Percentiles rank a stretch among this genome's conserved stretches.
Evolutionary conservation across 2,329 filamentous ascomycete species (phyloP).

Genomic region (Pseudogymnoascus sp.): DNA sequence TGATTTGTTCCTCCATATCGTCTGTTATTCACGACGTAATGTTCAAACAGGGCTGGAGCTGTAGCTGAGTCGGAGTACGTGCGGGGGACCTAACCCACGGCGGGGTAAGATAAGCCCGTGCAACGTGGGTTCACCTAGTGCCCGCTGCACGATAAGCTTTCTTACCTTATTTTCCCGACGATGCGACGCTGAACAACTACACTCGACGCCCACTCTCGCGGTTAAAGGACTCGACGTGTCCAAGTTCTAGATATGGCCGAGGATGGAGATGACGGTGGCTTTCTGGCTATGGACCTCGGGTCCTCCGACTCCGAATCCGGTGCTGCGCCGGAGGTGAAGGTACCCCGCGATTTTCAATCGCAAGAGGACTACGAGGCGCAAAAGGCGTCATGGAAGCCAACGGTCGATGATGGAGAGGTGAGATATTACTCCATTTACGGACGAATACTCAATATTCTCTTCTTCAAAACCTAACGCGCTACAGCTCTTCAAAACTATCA

Average conservation of each 20-base stretch:
- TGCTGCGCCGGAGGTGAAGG: constrained; percentile 15
- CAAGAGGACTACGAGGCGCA: constrained; percentile 24
- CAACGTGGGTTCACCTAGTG: constrained; percentile 4
- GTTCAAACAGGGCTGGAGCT: not conserved
- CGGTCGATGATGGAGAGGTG: constrained; percentile 26
- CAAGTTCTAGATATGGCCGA: not conserved
- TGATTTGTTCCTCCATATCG: constrained; percentile 69
- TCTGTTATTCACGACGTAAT: constrained; percentile 1
- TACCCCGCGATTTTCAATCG: constrained; percentile 28
- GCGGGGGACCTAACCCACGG: not conserved
- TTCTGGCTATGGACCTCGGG: constrained; percentile 37
- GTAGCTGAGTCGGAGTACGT: not conserved
- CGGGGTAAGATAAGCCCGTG: not conserved
- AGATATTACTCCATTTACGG: not conserved
- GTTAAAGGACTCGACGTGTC: not conserved
- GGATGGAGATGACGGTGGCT: constrained; percentile 31
- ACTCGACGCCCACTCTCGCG: not conserved
- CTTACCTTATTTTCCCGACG: not conserved
- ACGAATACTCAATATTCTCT: not conserved
- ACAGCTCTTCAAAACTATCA: constrained; percentile 23
- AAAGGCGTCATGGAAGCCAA: constrained; percentile 22
- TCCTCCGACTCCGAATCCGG: constrained; percentile 31
- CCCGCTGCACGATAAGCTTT: constrained; percentile 8
- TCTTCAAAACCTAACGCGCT: not conserved
- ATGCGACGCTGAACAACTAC: not conserved